Evolutionary conservation across 2,329 filamentous ascomycete species (phyloP), one percentile per base, ranked within the genome.

Genomic region (Teratosphaeriaceae sp.): DNA sequence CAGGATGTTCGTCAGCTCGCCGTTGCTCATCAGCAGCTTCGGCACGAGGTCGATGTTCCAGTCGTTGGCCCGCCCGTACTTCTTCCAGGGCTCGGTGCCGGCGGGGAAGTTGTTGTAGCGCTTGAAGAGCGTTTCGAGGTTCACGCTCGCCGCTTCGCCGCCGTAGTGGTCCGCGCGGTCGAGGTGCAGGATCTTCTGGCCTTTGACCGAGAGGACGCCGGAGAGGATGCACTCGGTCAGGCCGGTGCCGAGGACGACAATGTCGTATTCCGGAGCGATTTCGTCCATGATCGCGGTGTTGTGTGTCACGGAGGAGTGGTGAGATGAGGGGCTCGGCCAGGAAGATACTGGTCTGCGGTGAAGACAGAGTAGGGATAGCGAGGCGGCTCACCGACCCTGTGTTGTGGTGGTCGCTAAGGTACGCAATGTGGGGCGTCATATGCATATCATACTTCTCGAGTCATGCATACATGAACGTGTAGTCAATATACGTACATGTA

Each of bases 31-130:
- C 67, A 98, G 80, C 61, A 98, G 83, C 78, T 98, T 98, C 56
- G 92, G 90, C 38, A 98, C 89, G 49, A 98, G 79, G 65, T 98
- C 94, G 69, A 98, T 94, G 76, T 96, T 97, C 92, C 92, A 98
- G 78, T 97, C 90, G 72, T 96, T 96, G 65, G 82, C 75, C 47
- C 92, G 85, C 59, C 90, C 90, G 67, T 96, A 97, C 70, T 95
- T 89, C 76, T 94, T 90, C 92, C 92, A 97, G 54, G 90, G 89
- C 75, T 96, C 86, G 63, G 88, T 83, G 57, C 85, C 86, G 49
- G 76, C 65, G 47, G 71, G 66, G 64, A 80, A 86, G 74, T 92
- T 92, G 66, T 87, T 86, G 68, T 95, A 94, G 68, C 89, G 94
- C 75, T 92, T 94, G 79, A 94, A 97, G 59, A 98, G 85, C 67